Base-by-base conservation (phyloP, 2,329 filamentous ascomycete genomes). In the Geosmithia morbida region DNA sequence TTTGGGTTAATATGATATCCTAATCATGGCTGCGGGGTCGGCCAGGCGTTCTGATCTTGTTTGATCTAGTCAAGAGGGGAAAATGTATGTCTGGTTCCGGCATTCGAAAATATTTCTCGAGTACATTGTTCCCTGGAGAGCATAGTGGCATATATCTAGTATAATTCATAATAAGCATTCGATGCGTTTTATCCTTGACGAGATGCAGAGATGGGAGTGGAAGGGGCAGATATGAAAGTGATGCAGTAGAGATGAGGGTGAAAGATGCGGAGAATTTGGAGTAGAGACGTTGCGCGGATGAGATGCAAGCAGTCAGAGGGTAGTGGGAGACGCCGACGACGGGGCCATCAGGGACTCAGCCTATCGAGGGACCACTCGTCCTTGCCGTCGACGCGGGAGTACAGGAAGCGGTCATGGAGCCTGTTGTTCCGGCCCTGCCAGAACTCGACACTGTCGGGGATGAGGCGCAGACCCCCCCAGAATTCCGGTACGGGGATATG, bases 381-480 rank as follows among this genome's bases (percentile, higher is more conserved):
- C 17, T 56, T 62, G 19, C 55, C 63, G 46, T 68, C 69, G 45
- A 77, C 72, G 61, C 76, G 80, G 48, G 79, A 78, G 66, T 96
- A 97, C 51, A 81, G 75, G 62, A 98, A 97, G 20, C 92, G 83
- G 71, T 98, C 92, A 66, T 98, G 92, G 63, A 98, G 67, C 50
- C 92, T 75, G 66, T 83, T 95, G 60, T 87, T 77, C 56, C 92
- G 77, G 2, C 92, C 92, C 71, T 96, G 89, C 80, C 92, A 98
- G 62, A 98, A 98, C 73, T 98, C 92, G 45, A 98, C 75, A 56
- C 79, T 77, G 59, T 88, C 84, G 0, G 92, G 90, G 52, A 89
- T 74, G 50, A 98, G 76, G 55, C 90, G 79, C 61, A 96, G 61
- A 0, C 92, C 92, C 29, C 92, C 92, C 92, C 92, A 98, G 62